Base-by-base conservation (phyloP, 768 basidiomycete genomes). In the Lactifluus volemus region DNA sequence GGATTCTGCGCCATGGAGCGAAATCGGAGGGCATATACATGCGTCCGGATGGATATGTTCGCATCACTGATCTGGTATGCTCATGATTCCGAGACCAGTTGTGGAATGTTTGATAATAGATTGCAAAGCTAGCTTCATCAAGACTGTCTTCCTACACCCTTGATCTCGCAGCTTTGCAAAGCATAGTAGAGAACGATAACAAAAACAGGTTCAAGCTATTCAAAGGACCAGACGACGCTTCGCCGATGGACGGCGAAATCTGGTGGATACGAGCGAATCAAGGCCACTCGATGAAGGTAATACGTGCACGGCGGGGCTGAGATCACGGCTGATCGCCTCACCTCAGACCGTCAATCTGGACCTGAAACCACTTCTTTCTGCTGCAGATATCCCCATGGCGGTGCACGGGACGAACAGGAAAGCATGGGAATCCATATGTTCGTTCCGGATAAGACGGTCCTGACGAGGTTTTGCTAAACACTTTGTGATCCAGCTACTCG, bases 221-320 rank as follows among this genome's bases (percentile, higher is more conserved):
- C 11, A 70, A 76, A 39, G 88, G 65, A 72, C 76, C 21, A 74
- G 76, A 55, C 52, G 68, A n/a, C 70, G 64, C 10, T 67, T 71
- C 36, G 53, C 69, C 29, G 67, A 67, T 55, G 36, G 67, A 67
- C 4, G 74, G 69, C 10, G 74, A 78, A 9, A 70, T 77, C n/a
- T 89, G 89, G 89, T 90, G 86, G 86, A 92, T 95, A 65, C 80
- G 87, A 39, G 93, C 93, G 8, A 92, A 90, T 67, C 93, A 95
- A 72, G 93, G 93, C 0, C 93, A 95, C 73, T 88, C 91, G 0
- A 76, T 96, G 49, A 81, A 85, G 78, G 92, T 86, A 61, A 41
- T 45, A 7, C 9, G 30, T 45, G 7, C 12, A 15, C 34, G 30
- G 6, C 34, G 30, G 6, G 2, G 6, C 25, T 57, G 11, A 54